Base-by-base conservation (phyloP, 2,329 filamentous ascomycete genomes). In the Falciphora oryzae region DNA sequence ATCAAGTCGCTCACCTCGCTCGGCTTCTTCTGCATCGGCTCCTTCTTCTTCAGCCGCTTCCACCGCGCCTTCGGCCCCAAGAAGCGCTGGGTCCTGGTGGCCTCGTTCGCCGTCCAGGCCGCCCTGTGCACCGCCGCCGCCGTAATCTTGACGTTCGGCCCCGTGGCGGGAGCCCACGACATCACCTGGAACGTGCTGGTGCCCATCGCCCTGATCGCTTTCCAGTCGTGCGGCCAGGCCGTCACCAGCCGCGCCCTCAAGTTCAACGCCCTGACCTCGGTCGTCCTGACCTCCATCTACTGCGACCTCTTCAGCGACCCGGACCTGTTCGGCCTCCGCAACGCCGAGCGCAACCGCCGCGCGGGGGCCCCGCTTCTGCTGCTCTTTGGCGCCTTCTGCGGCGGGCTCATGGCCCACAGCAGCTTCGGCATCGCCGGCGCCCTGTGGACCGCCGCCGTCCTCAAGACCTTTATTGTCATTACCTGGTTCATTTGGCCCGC, bases 271-370 rank as follows among this genome's bases (percentile, higher is more conserved):
- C 77, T 94, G 27, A 93, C 90, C 0, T 92, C 89, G 67, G 90
- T 93, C 22, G 91, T 93, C 3, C 76, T 95, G 66, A 94, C 91
- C 1, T 92, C 89, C 72, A 87, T 91, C 67, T 94, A 93, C 77
- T 93, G 90, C 72, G 91, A 94, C 73, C 72, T 94, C 27, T 92
- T 92, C 69, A 89, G 87, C 1, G 89, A 92, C 65, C 75, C 77
- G 38, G 74, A 80, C 29, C 70, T 85, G 4, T 81, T 65, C 35
- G 59, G 38, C 28, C 61, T 71, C 11, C 67, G 72, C 57, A 85
- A 85, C 65, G 73, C 73, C 7, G 82, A 85, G 71, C 73, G 83
- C 38, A 85, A 85, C 67, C 77, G 81, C 27, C 74, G 84, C 59
- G 72, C 80, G 2, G 80, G 75, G 0, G 84, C 83, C 1, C 83